Base-by-base conservation (phyloP, 1,284 basidiomycete species). In the Cryptococcus wingfieldii region DNA sequence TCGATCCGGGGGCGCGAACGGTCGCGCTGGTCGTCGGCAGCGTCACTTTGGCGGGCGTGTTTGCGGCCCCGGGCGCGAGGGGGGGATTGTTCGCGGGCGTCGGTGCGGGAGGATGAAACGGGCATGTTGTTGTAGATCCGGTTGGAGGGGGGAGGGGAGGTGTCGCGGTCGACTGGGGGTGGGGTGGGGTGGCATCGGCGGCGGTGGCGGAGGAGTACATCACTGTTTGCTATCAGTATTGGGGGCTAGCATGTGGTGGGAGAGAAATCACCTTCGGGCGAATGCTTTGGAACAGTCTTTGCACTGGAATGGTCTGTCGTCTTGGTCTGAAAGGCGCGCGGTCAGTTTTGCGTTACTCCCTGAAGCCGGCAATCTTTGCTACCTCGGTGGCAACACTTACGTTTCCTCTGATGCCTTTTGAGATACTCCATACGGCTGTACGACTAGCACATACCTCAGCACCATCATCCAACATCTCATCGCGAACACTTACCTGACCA, bases 371-470 rank as follows among this genome's bases (percentile, higher is more conserved):
- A n/a, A 41, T 12, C 5, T 23, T 10, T 13, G 19, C 19, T 19
- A 2, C 19, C 19, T 19, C 19, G 19, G 19, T 19, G 2, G 19
- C 8, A 16, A 41, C 13, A 67, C 76, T 58, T 55, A 78, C 77
- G 77, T 65, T 77, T 78, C 50, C 77, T 56, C 48, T 78, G 75
- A 61, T 78, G 77, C 46, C 77, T 59, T 50, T 75, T 74, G 56
- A 78, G 55, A 55, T 78, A 78, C 58, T 77, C 76, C 67, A 76
- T 72, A 37, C 76, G 69, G 60, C 72, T 75, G 58, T 77, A 77
- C 0, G 64, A 62, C 72, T 77, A 58, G 23, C 5, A 39, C 27
- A 4, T 34, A n/a, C 13, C 28, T 59, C 39, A 61, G 51, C 34
- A 13, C n/a, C 27, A 46, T n/a, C 38, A 16, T 48, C 23, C 14